These are phyloP conservation scores for Pleurotus citrinopileatus DNA, from an alignment of 768 basidiomycete genomes.

Conservation along the genomic window DNA sequence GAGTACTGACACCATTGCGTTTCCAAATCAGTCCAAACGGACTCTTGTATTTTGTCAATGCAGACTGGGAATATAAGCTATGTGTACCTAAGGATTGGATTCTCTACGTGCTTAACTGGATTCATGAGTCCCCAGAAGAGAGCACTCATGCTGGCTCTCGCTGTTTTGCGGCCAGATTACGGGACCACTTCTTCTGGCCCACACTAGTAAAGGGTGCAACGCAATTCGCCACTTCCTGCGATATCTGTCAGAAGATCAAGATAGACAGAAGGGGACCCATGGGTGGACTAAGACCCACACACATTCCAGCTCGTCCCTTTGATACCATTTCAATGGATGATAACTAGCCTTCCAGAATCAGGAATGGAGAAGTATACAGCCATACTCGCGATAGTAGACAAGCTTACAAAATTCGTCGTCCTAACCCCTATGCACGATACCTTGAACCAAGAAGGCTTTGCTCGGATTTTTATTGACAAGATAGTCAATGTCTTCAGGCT, in stretches of 20 bases:
- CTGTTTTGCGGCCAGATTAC: background rate
- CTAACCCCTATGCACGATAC: slow-evolving; percentile 16
- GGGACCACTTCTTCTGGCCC: slow-evolving; percentile 5
- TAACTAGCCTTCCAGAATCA: slow-evolving; percentile 20
- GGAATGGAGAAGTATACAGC: slow-evolving; percentile 15
- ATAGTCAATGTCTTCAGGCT: slow-evolving; percentile 21
- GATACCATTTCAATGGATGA: slow-evolving; percentile 19
- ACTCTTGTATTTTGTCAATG: slow-evolving; percentile 11
- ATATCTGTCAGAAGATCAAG: slow-evolving; percentile 25
- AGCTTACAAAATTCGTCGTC: slow-evolving; percentile 21
- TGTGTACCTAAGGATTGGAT: slow-evolving; percentile 2
- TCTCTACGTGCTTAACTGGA: background rate
- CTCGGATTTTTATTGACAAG: slow-evolving; percentile 17
- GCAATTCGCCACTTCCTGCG: slow-evolving; percentile 16
- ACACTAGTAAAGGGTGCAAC: slow-evolving; percentile 12
- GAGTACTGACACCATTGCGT: background rate
- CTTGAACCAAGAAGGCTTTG: slow-evolving; percentile 20
- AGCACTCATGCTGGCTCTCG: background rate
- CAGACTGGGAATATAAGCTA: slow-evolving; percentile 8
- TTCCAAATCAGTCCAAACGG: slow-evolving; percentile 8
- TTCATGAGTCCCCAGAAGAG: background rate
- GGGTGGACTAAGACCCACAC: slow-evolving; percentile 18
- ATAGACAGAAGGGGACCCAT: slow-evolving; percentile 11
- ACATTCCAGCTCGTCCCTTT: slow-evolving; percentile 20
- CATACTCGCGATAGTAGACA: slow-evolving; percentile 29